Evolutionary conservation across 2,329 filamentous ascomycete genomes (phyloP), one percentile per base, ranked within the genome.

Genomic region (Pseudohalonectria lignicola): DNA sequence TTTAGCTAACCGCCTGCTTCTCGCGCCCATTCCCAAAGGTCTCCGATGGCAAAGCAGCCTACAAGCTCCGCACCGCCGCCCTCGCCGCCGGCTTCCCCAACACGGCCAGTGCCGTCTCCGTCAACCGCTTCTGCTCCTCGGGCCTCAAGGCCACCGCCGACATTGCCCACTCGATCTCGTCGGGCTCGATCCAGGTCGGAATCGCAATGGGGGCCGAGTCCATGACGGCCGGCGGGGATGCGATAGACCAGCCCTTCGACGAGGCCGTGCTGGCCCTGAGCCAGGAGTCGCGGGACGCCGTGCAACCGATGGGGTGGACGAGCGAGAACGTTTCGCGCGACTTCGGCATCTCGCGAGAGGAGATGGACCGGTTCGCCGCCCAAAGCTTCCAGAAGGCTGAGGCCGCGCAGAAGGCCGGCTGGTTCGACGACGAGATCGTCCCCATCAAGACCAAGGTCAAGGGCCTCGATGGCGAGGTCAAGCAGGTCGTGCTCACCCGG

Each of bases 61-160:
- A 95, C 74, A 90, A 93, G 60, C 69, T 83, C 53, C 90, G 92
- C 50, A 86, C 88, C 13, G 38, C 32, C 12, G 38, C 33, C 21
- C 32, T 39, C 21, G 38, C 38, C 25, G 38, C 38, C 19, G 38
- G 38, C 32, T 39, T 35, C 26, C 38, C 38, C 38, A 88, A 92
- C 67, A 95, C 90, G 6, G 74, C 85, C 35, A 76, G 78, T 47
- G 86, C 83, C 46, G 88, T 75, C 31, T 80, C 82, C 31, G 72
- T 94, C 41, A 96, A 96, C 71, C 82, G 92, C 44, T 96, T 98
- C 79, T 98, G 92, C 73, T 93, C 86, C 28, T 95, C 88, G 0
- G 92, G 92, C 26, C 79, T 98, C 47, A 93, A 95, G 64, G 88
- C 92, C 41, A 85, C 88, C 5, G 88, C 94, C 61, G 87, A 95